Evolutionary conservation across 169 alveolate species (phyloP).

Genomic region (Eimeria brunetti): DNA sequence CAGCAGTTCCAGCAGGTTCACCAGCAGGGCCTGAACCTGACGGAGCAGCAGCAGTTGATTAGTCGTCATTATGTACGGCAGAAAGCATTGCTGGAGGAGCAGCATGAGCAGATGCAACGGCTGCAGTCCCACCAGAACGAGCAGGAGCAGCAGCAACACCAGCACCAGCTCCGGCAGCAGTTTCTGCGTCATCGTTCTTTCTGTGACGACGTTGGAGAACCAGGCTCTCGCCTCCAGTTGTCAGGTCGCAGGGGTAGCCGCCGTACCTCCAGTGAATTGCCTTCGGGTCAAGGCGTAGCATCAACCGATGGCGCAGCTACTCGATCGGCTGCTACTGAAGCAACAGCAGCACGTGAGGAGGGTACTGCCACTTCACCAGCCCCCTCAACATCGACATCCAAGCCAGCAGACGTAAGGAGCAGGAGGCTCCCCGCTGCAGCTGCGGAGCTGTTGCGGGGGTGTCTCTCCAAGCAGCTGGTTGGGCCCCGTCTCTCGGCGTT

Average conservation of each 20-base stretch:
- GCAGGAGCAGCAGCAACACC: slow-evolving; percentile 8
- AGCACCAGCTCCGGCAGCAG: slow-evolving; percentile 21
- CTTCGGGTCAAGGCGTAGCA: not conserved
- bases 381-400: not conserved
- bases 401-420: not conserved
- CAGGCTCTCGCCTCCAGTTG: not conserved
- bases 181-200: slow-evolving; percentile 20
- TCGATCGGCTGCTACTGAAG: not conserved
- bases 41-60: not conserved
- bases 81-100: slow-evolving; percentile 5
- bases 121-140: slow-evolving; percentile 27
- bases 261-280: slow-evolving; percentile 33
- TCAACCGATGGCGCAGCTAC: not conserved
- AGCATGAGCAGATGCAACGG: slow-evolving; percentile 30
- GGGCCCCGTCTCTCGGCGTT: slow-evolving; percentile 21
- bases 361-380: not conserved
- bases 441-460: slow-evolving; percentile 26
- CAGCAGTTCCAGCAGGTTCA: slow-evolving; percentile 31
- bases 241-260: slow-evolving; percentile 8
- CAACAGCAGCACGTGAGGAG: not conserved
- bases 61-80: not conserved
- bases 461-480: slow-evolving; percentile 10
- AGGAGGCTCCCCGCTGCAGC: slow-evolving; percentile 29
- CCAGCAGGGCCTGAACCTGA: slow-evolving; percentile 2
- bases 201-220: not conserved